Conservation (phyloP, 2,329 filamentous ascomycete species). For the Alternaria brassicicola region DNA sequence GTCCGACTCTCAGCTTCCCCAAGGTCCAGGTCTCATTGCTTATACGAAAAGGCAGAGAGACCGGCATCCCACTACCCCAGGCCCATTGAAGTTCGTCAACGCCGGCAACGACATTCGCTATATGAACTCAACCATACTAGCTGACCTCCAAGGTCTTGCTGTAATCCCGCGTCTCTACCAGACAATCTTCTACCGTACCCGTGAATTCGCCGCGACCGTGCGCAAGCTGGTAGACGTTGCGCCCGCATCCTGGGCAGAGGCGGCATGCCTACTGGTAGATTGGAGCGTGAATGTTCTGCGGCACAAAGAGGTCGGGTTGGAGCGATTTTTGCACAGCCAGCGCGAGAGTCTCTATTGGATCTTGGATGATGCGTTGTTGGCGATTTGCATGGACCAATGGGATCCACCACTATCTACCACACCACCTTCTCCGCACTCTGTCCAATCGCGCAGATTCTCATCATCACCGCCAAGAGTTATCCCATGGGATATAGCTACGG, state of each 20-base stretch:
- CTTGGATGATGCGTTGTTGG: constrained; percentile 21
- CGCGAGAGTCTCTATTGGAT: constrained; percentile 24
- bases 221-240: constrained; percentile 2
- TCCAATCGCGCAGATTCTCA: neutral
- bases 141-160: constrained; percentile 2
- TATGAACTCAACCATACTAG: constrained; percentile 7
- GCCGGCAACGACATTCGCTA: neutral
- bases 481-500: constrained; percentile 11
- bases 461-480: neutral
- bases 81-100: neutral
- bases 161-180: constrained; percentile 10
- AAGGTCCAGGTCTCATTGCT: neutral
- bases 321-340: constrained; percentile 20
- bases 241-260: constrained; percentile 10
- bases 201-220: constrained; percentile 13
- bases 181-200: constrained; percentile 14
- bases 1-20: neutral
- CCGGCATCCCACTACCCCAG: neutral
- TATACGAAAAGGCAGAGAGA: neutral
- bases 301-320: constrained; percentile 7
- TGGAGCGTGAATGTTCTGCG: constrained; percentile 15
- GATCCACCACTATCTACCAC: constrained; percentile 4
- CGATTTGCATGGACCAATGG: constrained; percentile 20
- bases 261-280: constrained; percentile 13
- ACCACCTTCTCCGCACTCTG: neutral